Conservation (phyloP, 2,329 filamentous ascomycete genomes). For the Aspergillus calidoustus region DNA sequence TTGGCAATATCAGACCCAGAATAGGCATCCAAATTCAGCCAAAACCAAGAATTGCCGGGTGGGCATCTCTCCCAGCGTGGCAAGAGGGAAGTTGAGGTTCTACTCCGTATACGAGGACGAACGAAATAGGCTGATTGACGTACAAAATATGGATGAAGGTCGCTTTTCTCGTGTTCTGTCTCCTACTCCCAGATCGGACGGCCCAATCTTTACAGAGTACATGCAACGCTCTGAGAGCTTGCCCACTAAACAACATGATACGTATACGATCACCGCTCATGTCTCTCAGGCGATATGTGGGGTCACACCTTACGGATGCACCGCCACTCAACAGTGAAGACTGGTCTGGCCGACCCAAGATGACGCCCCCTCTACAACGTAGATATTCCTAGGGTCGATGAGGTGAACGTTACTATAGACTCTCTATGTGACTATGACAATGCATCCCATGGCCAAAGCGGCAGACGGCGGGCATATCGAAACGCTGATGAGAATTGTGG, state of each 20-base stretch:
- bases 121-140: not conserved
- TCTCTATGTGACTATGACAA: not conserved
- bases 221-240: not conserved
- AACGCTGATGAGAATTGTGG: not conserved
- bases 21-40: slow-evolving; percentile 10
- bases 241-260: not conserved
- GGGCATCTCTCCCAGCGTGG: not conserved
- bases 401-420: not conserved
- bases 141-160: not conserved
- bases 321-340: slow-evolving; percentile 3
- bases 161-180: not conserved
- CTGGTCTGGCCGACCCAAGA: not conserved
- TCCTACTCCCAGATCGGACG: not conserved
- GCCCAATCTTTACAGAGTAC: not conserved
- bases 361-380: not conserved
- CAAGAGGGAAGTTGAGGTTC: not conserved
- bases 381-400: not conserved
- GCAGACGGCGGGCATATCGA: not conserved
- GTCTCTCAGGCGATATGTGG: not conserved
- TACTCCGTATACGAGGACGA: not conserved
- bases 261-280: not conserved
- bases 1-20: not conserved
- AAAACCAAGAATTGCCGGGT: not conserved
- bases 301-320: not conserved
- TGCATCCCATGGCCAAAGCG: not conserved